Evolutionary conservation across 2,329 filamentous ascomycete species (phyloP).

Genomic region (Hymenoscyphus scutula): DNA sequence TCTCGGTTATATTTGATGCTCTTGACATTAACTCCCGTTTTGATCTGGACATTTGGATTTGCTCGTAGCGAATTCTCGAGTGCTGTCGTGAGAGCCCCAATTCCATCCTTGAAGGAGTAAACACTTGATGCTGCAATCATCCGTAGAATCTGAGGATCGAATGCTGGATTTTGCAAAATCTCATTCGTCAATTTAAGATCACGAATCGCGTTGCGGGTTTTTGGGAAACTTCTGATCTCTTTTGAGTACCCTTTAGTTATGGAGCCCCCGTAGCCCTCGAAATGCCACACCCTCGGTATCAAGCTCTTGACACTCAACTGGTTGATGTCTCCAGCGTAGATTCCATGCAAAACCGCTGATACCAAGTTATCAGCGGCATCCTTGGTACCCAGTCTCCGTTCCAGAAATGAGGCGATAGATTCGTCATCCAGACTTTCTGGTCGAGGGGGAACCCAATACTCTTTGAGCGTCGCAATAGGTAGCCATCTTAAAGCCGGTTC

Average conservation of each 20-base stretch:
- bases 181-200: constrained; percentile 14
- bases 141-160: constrained; percentile 17
- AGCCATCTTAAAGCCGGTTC: constrained; percentile 56
- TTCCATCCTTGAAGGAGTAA: constrained; percentile 56
- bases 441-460: constrained; percentile 36
- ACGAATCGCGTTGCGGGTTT: neutral
- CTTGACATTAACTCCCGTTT: constrained; percentile 47
- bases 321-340: constrained; percentile 87
- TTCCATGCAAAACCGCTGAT: constrained; percentile 78
- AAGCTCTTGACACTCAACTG: constrained; percentile 71
- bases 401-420: constrained; percentile 67
- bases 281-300: constrained; percentile 26
- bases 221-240: neutral
- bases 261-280: constrained; percentile 24
- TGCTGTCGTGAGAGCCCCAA: constrained; percentile 57
- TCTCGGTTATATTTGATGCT: constrained; percentile 43
- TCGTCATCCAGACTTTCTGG: constrained; percentile 54
- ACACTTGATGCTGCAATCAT: constrained; percentile 36
- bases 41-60: constrained; percentile 60
- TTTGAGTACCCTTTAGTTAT: constrained; percentile 12
- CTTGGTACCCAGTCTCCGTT: constrained; percentile 50
- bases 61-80: constrained; percentile 49
- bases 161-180: constrained; percentile 5
- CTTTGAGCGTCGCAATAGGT: constrained; percentile 30
- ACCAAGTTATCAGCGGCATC: constrained; percentile 66